Evolutionary conservation across 768 basidiomycete species (phyloP).

Genomic region (Gloeopeniophorella convolvens): DNA sequence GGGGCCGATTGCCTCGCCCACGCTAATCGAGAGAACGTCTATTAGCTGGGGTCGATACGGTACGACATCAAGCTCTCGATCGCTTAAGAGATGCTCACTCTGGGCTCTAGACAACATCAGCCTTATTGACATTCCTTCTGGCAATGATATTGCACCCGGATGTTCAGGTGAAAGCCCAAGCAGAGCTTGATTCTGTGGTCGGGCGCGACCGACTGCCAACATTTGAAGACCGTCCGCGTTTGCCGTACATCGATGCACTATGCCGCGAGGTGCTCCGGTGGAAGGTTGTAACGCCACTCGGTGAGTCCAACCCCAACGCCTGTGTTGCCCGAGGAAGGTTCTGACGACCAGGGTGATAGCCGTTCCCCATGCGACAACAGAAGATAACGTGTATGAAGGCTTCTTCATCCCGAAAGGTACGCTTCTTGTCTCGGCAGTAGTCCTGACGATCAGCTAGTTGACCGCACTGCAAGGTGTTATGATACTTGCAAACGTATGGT

Average conservation of each 20-base stretch:
- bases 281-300: neutral
- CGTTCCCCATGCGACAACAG: neutral
- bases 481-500: neutral
- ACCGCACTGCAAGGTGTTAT: neutral
- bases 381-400: neutral
- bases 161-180: neutral
- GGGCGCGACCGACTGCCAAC: neutral
- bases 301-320: no score
- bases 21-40: neutral
- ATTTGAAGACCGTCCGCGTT: neutral
- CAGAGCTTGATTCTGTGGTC: neutral
- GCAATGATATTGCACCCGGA: neutral
- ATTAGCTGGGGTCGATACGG: neutral
- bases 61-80: neutral
- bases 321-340: no score
- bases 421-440: neutral
- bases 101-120: neutral
- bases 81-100: neutral
- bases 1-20: no score
- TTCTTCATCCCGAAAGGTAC: neutral
- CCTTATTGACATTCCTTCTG: neutral
- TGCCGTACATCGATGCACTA: neutral
- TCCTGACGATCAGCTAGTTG: no score
- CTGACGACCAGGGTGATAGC: no score
- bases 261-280: neutral